Base-by-base conservation (phyloP, 1,284 basidiomycete genomes). In the Golubevia pallescens region DNA sequence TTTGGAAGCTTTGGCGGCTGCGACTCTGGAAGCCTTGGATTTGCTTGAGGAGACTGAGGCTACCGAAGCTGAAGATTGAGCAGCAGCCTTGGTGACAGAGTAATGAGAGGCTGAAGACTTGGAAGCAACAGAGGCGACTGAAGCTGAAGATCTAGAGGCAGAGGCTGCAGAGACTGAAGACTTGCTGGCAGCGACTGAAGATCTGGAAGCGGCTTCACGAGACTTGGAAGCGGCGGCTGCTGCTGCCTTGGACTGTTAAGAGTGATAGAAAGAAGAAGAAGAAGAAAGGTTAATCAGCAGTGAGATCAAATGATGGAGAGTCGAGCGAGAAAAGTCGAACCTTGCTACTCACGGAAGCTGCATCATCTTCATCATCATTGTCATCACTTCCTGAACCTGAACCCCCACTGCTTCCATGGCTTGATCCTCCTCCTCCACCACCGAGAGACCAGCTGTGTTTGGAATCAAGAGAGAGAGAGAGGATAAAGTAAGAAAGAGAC, bases 21-120 rank as follows among this genome's bases (percentile, higher is more conserved):
- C 38, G 53, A 28, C 28, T 16, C 42, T 48, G 10, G 8, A 19
- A 8, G 59, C 48, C 38, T 57, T 52, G 51, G 65, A 66, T 23
- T 65, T 63, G 24, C 67, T 58, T 52, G 71, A 72, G 34, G 66
- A 65, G 67, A 67, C 69, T 28, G 72, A 69, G 19, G 68, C 60
- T 23, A 63, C 72, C 2, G 67, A 66, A 52, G 23, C 6, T 24
- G 65, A 60, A 5, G 73, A 67, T 3, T 65, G 56, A 13, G 77
- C 74, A 3, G 72, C 71, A 23, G 73, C 58, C 66, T 70, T 72
- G 57, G 70, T 64, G 63, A 65, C 68, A 21, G 66, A 63, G 69
- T 70, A 60, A 57, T 62, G 14, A 54, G 60, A 3, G 60, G 71
- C 72, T 2, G 75, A 48, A 48, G 42, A 48, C 13, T 13, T 16